Evolutionary conservation across 805 yeast species (phyloP).

Genomic region (Ogataea degrootiae): DNA sequence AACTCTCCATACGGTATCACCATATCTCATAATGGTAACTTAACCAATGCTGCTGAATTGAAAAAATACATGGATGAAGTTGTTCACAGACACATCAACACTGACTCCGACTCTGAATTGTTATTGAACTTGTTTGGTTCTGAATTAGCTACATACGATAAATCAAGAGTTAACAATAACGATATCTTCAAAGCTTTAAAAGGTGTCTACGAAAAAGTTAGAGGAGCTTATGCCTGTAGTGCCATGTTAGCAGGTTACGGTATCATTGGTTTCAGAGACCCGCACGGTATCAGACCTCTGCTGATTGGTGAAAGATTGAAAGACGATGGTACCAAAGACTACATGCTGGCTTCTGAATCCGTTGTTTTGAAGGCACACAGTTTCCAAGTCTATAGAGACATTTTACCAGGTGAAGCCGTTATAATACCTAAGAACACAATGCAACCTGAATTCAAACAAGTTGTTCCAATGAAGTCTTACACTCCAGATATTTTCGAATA

Average conservation of each 20-base stretch:
- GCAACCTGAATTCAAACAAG: slow-evolving; percentile 78
- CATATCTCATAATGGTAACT: slow-evolving; percentile 89
- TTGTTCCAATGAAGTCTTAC: slow-evolving; percentile 69
- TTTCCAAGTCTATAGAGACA: slow-evolving; percentile 71
- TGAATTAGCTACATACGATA: slow-evolving; percentile 85
- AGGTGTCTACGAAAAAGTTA: slow-evolving; percentile 73
- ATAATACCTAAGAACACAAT: slow-evolving; percentile 76
- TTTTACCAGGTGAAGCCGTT: slow-evolving; percentile 94
- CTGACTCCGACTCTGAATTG: slow-evolving; percentile 93
- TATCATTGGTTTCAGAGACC: slow-evolving; percentile 92
- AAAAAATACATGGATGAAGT: slow-evolving; percentile 80
- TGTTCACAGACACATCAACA: slow-evolving; percentile 95
- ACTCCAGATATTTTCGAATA: slow-evolving; percentile 97
- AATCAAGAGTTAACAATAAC: slow-evolving; percentile 84
- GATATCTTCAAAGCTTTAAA: slow-evolving; percentile 84
- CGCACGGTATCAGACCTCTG: slow-evolving; percentile 92
- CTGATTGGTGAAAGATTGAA: slow-evolving; percentile 77
- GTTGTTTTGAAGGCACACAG: slow-evolving; percentile 93
- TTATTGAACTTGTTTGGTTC: slow-evolving; percentile 86
- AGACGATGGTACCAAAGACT: slow-evolving; percentile 68
- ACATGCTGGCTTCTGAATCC: slow-evolving; percentile 93
- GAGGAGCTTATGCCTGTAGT: slow-evolving; percentile 97
- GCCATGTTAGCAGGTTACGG: slow-evolving; percentile 97
- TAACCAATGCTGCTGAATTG: slow-evolving; percentile 80
- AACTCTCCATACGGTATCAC: slow-evolving; percentile 94